Base-by-base conservation (phyloP, 1,284 basidiomycete genomes). In the Vanrija sp. region DNA sequence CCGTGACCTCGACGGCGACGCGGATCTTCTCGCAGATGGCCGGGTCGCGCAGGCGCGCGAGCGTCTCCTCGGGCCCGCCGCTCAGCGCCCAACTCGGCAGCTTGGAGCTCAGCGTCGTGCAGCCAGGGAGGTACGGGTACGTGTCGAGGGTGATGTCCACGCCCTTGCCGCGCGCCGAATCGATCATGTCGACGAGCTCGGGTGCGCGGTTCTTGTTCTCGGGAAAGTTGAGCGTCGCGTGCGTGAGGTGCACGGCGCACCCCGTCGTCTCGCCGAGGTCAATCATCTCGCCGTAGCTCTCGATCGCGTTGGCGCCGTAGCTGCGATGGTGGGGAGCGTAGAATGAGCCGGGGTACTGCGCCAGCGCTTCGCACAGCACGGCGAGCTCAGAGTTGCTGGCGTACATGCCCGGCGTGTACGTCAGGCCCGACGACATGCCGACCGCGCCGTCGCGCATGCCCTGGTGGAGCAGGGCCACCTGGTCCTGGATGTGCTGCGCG, bases 331-430 rank as follows among this genome's bases (percentile, higher is more conserved):
- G 73, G 9, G 73, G 73, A 4, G 69, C 68, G 47, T 75, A 75
- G 56, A 62, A 75, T 2, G 70, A 54, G 2, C 64, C 68, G 3
- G 65, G 68, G 45, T 54, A 73, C 43, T 66, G 60, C 3, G 59
- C 60, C 5, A 75, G 56, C 1, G 56, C 48, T 14, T 50, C 31
- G 47, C 71, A 74, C 3, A 75, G 55, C 2, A 55, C 50, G 0
- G 60, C 65, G 1, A 75, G 64, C 56, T 75, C 73, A 6, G 66
- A 65, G 15, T 62, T 70, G 14, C 64, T 65, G 2, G 73, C 73
- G 56, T 75, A 75, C 73, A 75, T 75, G 12, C 73, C 73, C 2
- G 73, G 73, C 2, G 71, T 72, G 49, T 75, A 75, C 6, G 73
- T 75, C 41, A 75, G 58, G 25, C 73, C 73, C 45, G 62, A 65